Base-by-base conservation (phyloP, 495 filamentous ascomycete species). In the Neurospora sp. region DNA sequence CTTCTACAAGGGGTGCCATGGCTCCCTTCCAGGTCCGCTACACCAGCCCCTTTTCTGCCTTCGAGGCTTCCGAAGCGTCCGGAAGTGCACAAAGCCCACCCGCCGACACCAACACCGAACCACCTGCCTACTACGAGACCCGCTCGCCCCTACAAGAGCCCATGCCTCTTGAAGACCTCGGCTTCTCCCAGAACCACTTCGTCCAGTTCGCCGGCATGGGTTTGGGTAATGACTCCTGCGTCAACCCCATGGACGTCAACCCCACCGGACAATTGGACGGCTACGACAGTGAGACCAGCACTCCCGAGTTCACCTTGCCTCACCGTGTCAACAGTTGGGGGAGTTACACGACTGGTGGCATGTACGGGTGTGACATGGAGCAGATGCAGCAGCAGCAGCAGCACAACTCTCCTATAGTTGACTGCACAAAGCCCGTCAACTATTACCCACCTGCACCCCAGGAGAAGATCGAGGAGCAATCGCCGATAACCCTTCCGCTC, bases 201-300 rank as follows among this genome's bases (percentile, higher is more conserved):
- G 73, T 77, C 42, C 76, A 79, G 70, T 79, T 78, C 76, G 75
- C 78, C 7, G 77, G 77, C 27, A 71, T 78, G 71, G 78, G 77
- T 42, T 75, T 75, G 69, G 74, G 77, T 8, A 69, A 70, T 12
- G 53, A 78, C 9, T 73, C 70, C 59, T 84, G 71, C 20, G 82
- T 84, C 17, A 84, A 81, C 69, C 83, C 75, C 20, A 71, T 72
- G 12, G 82, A 84, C 44, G 78, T 85, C 16, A 83, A 82, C 73
- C 74, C 77, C 0, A 78, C 71, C 44, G 79, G 79, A 45, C 81
- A 80, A 48, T 35, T 73, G 4, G 78, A 79, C 53, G 79, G 77
- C 69, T 78, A 69, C 68, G 83, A 84, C 14, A 75, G 40, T 73
- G 78, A 80, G 35, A 73, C 37, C 44, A 68, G 48, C 48, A 69